Percentiles rank a stretch among this genome's conserved stretches.
These are phyloP conservation scores for Geranomyces variabilis DNA, from an alignment of 192 early-diverging fungal genomes.

Conservation along the genomic window DNA sequence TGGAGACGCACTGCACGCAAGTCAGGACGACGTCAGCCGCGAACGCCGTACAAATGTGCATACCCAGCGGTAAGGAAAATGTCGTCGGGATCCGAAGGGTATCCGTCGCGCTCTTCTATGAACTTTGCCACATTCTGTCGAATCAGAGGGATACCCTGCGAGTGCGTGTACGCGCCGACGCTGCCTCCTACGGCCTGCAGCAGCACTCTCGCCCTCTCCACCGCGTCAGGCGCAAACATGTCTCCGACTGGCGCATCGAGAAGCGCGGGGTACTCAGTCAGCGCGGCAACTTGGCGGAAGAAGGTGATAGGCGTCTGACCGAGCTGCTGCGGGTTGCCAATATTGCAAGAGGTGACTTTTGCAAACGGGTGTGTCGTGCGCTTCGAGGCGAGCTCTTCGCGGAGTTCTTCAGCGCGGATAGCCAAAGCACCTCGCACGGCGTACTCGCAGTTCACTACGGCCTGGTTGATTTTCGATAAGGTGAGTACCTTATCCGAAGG, in stretches of 20 bases:
- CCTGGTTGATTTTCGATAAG: conserved; percentile 35
- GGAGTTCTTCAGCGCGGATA: conserved; percentile 86
- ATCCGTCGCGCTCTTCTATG: conserved; percentile 92
- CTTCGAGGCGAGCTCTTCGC: conserved; percentile 29
- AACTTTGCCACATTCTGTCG: conserved; percentile 89
- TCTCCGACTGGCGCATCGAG: conserved; percentile 54
- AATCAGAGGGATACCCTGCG: conserved; percentile 82
- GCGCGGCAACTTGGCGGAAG: conserved; percentile 89
- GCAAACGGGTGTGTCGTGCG: conserved; percentile 55
- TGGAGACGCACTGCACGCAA: conserved; percentile 71
- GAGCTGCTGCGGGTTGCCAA: conserved; percentile 93
- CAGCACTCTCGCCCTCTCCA: conserved; percentile 79
- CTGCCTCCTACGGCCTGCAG: conserved; percentile 70
- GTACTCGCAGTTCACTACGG: conserved; percentile 75
- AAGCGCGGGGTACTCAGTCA: conserved; percentile 87
- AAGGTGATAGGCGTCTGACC: conserved; percentile 92
- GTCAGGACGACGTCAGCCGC: background rate
- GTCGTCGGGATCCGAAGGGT: conserved; percentile 75
- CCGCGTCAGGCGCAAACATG: conserved; percentile 85
- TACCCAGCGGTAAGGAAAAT: conserved; percentile 89
- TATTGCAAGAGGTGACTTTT: conserved; percentile 79
- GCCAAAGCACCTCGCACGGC: conserved; percentile 95
- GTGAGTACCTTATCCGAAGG: conserved; percentile 30
- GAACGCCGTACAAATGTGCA: background rate
- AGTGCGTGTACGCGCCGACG: conserved; percentile 92